A percentile compares a stretch with the other conserved stretches of the same genome.
phyloP scores from a whole-genome alignment of 192 early-diverging fungal species.

The Umbelopsis sp. region DNA sequence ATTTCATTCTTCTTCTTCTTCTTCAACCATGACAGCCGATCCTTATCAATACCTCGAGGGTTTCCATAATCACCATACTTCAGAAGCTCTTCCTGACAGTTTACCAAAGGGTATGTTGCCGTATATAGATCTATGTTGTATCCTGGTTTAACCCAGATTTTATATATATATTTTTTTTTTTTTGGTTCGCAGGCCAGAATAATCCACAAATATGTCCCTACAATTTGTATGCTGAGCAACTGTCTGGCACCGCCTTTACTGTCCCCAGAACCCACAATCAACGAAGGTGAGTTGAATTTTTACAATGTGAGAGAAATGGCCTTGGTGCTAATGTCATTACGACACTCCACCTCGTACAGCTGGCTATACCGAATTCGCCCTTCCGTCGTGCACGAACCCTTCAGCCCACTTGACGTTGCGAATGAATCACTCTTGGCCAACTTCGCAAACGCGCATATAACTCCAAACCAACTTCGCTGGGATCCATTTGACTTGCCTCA shows the following conservation, averaged over 20 bases:
- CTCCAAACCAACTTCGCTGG: slow-evolving; percentile 93
- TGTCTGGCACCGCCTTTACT: slow-evolving; percentile 92
- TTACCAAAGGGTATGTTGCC: slow-evolving; percentile 71
- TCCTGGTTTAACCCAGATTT: background rate
- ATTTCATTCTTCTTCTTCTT: background rate
- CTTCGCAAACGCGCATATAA: slow-evolving; percentile 63
- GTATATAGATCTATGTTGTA: background rate
- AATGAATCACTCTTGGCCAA: slow-evolving; percentile 55
- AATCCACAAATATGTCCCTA: slow-evolving; percentile 90
- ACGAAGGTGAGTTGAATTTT: slow-evolving; percentile 50
- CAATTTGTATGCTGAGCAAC: slow-evolving; percentile 91
- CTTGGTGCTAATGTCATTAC: background rate
- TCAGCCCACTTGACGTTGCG: slow-evolving; percentile 30
- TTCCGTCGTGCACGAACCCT: slow-evolving; percentile 83
- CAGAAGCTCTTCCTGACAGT: slow-evolving; percentile 79
- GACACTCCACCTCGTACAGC: slow-evolving; percentile 37
- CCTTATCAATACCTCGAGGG: slow-evolving; percentile 72
- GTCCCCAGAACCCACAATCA: slow-evolving; percentile 79
- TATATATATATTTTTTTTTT: background rate
- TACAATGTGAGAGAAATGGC: background rate
- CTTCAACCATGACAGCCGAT: slow-evolving; percentile 21
- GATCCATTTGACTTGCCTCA: slow-evolving; percentile 79
- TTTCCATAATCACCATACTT: slow-evolving; percentile 88
- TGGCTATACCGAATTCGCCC: slow-evolving; percentile 98
- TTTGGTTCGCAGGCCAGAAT: slow-evolving; percentile 72